phyloP scores from a whole-genome alignment of 2,329 filamentous ascomycete genomes.

The Chaetomiaceae sp. region DNA sequence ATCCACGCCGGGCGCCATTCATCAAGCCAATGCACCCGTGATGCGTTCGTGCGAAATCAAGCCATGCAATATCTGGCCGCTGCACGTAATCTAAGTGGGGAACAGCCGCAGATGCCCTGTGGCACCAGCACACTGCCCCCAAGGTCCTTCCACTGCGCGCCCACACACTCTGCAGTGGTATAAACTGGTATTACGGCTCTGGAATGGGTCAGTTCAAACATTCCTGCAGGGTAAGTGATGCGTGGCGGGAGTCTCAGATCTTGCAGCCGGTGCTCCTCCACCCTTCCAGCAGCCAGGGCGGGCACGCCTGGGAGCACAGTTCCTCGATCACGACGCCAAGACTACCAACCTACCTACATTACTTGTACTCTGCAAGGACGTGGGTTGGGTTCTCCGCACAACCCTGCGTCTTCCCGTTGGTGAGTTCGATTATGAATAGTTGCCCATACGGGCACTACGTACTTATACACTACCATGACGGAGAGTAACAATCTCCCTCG shows the following conservation, averaged over 20 bases:
- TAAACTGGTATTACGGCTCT: not conserved
- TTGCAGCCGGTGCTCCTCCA: not conserved
- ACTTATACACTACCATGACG: too few species aligned
- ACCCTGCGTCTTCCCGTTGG: too few species aligned
- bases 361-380: too few species aligned
- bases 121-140: too few species aligned
- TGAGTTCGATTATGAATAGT: too few species aligned
- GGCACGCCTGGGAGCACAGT: not conserved
- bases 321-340: not conserved
- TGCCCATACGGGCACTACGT: too few species aligned
- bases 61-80: conserved; percentile 19
- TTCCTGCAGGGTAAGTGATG: not conserved
- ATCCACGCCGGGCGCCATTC: not conserved
- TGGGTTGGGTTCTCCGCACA: too few species aligned
- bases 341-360: too few species aligned
- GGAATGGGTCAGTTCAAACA: not conserved
- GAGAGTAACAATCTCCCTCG: too few species aligned
- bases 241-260: not conserved
- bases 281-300: not conserved
- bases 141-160: conserved; percentile 2
- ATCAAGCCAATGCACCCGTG: conserved; percentile 16
- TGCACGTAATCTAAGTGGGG: conserved; percentile 17
- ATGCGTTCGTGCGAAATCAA: conserved; percentile 14
- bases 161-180: not conserved
- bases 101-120: too few species aligned